Evolutionary conservation across 192 early-diverging fungal genomes (phyloP).

Genomic region (Gryganskiella cystojenkinii): DNA sequence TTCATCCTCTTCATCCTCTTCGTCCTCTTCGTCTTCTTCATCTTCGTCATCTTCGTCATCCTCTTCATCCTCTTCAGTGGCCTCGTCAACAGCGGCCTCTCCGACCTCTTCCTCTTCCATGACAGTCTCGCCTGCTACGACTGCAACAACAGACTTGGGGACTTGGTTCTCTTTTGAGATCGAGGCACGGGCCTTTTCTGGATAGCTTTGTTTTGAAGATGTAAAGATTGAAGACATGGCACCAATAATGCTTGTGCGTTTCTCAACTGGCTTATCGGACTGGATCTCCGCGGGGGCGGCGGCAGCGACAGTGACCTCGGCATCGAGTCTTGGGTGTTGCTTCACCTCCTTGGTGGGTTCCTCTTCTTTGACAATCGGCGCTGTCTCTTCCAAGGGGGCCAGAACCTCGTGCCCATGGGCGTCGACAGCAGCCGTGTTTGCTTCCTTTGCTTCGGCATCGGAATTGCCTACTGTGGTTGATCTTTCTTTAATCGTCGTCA

Average conservation of each 20-base stretch:
- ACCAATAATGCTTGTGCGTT: conserved; percentile 34
- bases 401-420: too few species aligned
- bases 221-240: conserved; percentile 22
- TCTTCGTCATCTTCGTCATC: conserved; percentile 12
- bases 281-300: neutral
- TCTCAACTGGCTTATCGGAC: conserved; percentile 27
- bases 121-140: neutral
- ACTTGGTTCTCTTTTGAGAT: conserved; percentile 20
- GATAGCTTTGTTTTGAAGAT: conserved; percentile 5
- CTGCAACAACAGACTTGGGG: neutral
- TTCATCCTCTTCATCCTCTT: neutral
- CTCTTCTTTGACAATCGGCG: too few species aligned
- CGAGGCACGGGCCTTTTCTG: conserved; percentile 1
- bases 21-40: neutral
- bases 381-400: too few species aligned
- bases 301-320: neutral
- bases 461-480: too few species aligned
- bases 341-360: too few species aligned
- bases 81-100: neutral
- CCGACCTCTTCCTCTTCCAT: neutral
- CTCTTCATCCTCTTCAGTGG: conserved; percentile 1
- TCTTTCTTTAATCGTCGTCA: too few species aligned
- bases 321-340: neutral
- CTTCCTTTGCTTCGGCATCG: too few species aligned
- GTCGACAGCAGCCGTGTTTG: too few species aligned